Base-by-base conservation (phyloP, 2,329 filamentous ascomycete genomes). In the Stemphylium beticola region DNA sequence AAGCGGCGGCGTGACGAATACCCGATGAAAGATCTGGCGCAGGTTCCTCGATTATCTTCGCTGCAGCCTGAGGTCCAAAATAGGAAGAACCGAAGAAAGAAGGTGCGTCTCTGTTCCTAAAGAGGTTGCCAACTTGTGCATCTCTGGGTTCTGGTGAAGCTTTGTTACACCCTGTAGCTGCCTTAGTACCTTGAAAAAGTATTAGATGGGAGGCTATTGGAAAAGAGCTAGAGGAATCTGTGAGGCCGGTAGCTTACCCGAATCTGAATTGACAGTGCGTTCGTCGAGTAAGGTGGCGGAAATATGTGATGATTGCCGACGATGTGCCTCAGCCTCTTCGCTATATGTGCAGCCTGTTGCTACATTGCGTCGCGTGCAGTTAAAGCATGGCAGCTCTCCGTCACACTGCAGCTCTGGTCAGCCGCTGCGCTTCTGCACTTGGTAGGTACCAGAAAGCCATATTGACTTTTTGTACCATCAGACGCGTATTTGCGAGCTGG, bases 21-120 rank as follows among this genome's bases (percentile, higher is more conserved):
- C 61, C 58, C 24, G 58, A 61, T 3, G 59, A 55, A 1, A 61
- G 41, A 22, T 64, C 58, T 22, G 61, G 61, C 9, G 53, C 56
- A n/a, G 61, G 61, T 5, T 54, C 61, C 32, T 61, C 56, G 22
- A 64, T 64, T 20, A 64, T 59, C 17, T 64, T 60, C 9, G 61
- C 61, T 18, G 61, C 61, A 32, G 58, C 61, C 38, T 64, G 61
- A 20, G 61, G 61, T 22, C 61, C 61, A 24, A 64, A 64, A 34
- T 64, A 64, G 5, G 59, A 64, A 11, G 61, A 64, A 2, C 61
- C 58, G 38, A 64, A 64, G 45, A 62, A 64, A 4, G 59, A 61
- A 1, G 61, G 59, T 5, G 61, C 61, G 48, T 64, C 61, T 29
- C 61, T 54, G 32, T 45, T 61, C 32, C 43, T 53, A 44, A 64